Evolutionary conservation across 1,284 basidiomycete species (phyloP).

Genomic region (Volvariella volvacea): DNA sequence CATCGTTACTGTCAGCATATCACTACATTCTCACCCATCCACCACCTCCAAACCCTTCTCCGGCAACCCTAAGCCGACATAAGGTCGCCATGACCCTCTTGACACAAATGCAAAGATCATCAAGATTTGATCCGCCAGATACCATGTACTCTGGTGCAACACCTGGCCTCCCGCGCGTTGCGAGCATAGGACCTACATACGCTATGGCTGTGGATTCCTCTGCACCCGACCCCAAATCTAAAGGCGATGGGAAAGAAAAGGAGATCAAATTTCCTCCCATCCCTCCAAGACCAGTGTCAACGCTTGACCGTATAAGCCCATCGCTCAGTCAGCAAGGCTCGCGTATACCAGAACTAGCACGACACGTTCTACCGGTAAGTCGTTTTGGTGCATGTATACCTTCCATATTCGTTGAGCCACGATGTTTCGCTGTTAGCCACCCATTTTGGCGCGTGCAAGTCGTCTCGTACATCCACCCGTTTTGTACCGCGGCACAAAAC

Average conservation of each 20-base stretch:
- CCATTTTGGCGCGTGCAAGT: conserved; percentile 54
- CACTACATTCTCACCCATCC: conserved; percentile 67
- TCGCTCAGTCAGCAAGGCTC: conserved; percentile 47
- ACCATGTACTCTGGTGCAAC: conserved; percentile 51
- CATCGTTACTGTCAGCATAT: conserved; percentile 58
- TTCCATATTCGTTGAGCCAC: conserved; percentile 7
- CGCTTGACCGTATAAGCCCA: conserved; percentile 44
- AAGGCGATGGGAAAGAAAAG: conserved; percentile 30
- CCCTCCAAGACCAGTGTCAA: conserved; percentile 44
- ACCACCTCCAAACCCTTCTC: conserved; percentile 32
- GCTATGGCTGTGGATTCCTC: conserved; percentile 33
- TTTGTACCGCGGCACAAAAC: conserved; percentile 47
- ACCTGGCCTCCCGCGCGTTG: conserved; percentile 52
- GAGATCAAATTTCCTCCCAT: conserved; percentile 46
- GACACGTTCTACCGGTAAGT: conserved; percentile 57
- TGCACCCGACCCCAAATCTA: conserved; percentile 17
- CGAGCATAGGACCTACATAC: conserved; percentile 48
- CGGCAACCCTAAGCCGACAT: conserved; percentile 54
- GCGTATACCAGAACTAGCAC: conserved; percentile 54
- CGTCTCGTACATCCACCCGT: conserved; percentile 58
- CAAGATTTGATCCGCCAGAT: conserved; percentile 62
- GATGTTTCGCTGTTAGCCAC: conserved; percentile 26
- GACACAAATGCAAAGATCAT: conserved; percentile 42
- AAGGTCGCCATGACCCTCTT: conserved; percentile 65
- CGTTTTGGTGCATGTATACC: conserved; percentile 1